Evolutionary conservation across 305 asterid species (phyloP), one percentile per base, ranked within the genome.

Genomic region (Vinca major): DNA sequence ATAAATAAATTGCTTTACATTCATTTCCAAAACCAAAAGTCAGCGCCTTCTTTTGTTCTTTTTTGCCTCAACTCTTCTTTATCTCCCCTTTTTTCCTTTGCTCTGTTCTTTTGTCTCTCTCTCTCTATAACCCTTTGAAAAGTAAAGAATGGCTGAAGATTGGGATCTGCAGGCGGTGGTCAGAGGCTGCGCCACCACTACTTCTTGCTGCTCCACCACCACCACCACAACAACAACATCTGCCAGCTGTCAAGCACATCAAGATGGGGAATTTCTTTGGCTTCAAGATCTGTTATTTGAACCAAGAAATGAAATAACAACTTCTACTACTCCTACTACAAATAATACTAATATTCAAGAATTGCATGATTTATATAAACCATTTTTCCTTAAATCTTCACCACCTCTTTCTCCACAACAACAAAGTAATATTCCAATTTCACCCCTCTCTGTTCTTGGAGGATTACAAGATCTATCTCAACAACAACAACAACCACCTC

Each of bases 81-180:
- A 10, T 17, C 20, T 50, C 17, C 53, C 66, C 66, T 40, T 13
- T 62, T 65, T 70, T 71, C 71, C 11, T 17, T 20, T 50, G 33
- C 20, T 52, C 36, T 74, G 4, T 78, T 72, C 75, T 71, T 75
- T 75, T 85, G 81, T 83, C 80, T 70, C 84, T 74, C 62, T 74
- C 21, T 55, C 62, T 74, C 33, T 26, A 26, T 0, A 26, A 1
- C 33, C 33, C 33, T 26, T n/a, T 55, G 33, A 26, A 26, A 26
- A 26, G 33, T 26, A 26, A 26, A 26, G 33, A 26, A 90, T 86
- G 97, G 95, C 83, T 4, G 96, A 89, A 44, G 96, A 89, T 69
- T 91, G 98, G 98, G 96, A 85, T 88, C 98, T 91, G 10, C 89
- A 87, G 63, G 98, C 98, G 75, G 96, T 91, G 81, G 98, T 91